Evolutionary conservation across 140 eudicot species (phyloP).

Genomic region (Ambrosia hybrid): DNA sequence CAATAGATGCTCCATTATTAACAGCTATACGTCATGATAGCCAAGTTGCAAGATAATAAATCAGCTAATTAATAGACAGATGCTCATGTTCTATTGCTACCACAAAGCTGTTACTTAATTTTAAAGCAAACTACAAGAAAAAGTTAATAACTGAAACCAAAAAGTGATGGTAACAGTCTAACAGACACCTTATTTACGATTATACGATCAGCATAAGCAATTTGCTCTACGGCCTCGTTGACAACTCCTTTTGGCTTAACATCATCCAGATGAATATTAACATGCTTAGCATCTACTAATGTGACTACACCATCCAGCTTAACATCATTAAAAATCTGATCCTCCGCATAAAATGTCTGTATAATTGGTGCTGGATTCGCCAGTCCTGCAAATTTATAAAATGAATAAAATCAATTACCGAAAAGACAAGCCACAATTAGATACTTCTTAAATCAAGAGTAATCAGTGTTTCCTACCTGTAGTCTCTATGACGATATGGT

Average conservation of each 20-base stretch:
- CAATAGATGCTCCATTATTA: too few species aligned
- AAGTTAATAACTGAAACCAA: background rate
- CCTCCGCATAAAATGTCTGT: conserved; percentile 99
- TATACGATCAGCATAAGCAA: conserved; percentile 96
- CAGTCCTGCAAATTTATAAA: conserved; percentile 53
- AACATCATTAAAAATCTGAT: conserved; percentile 82
- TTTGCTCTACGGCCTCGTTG: conserved; percentile 98
- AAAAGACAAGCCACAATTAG: background rate
- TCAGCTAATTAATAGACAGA: too few species aligned
- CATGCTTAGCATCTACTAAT: conserved; percentile 94
- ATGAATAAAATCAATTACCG: background rate
- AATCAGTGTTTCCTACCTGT: conserved; percentile 51
- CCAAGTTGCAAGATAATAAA: too few species aligned
- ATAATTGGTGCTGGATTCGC: conserved; percentile 99
- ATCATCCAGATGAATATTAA: conserved; percentile 76
- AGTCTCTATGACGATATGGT: conserved; percentile 93
- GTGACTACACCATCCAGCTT: conserved; percentile 98
- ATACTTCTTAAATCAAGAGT: conserved; percentile 1
- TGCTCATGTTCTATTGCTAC: too few species aligned
- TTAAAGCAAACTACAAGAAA: background rate
- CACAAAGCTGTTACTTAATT: background rate
- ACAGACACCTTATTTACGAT: conserved; percentile 78
- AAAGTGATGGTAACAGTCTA: conserved; percentile 11
- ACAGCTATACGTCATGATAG: too few species aligned
- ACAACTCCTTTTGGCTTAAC: conserved; percentile 92